A percentile compares a stretch with the other conserved stretches of the same genome.
phyloP scores from a whole-genome alignment of 2,329 filamentous ascomycete genomes.

The Bretziella fagacearum region DNA sequence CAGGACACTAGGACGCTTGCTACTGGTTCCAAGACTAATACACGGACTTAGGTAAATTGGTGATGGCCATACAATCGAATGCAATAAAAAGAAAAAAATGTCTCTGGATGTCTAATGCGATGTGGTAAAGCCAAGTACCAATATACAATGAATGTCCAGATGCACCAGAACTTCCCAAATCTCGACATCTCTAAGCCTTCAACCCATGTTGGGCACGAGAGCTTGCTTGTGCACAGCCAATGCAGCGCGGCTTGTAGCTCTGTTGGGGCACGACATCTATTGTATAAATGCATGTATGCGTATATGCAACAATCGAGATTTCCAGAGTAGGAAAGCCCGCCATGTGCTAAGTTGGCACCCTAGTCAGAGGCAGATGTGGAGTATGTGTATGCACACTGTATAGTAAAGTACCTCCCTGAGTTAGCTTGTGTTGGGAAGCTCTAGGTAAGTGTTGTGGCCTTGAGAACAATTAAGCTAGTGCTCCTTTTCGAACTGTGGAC shows the following conservation, averaged over 20 bases:
- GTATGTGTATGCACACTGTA: not conserved
- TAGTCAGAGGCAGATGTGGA: not conserved
- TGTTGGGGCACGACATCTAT: not conserved
- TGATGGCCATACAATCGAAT: too few species aligned
- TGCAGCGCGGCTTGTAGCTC: not conserved
- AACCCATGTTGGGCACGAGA: slow-evolving; percentile 1
- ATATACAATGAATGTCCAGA: too few species aligned
- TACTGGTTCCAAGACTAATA: too few species aligned
- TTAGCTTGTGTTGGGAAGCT: not conserved
- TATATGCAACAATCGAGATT: not conserved
- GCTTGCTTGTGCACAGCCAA: not conserved
- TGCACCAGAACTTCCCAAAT: too few species aligned
- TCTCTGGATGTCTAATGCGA: too few species aligned
- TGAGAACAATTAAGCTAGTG: slow-evolving; percentile 1
- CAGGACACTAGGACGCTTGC: not conserved
- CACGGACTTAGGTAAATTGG: too few species aligned
- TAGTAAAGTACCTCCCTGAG: slow-evolving; percentile 9
- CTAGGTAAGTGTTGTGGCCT: not conserved
- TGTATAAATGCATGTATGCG: not conserved
- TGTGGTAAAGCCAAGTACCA: too few species aligned
- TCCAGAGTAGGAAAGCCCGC: not conserved
- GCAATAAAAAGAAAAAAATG: too few species aligned
- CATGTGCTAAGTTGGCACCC: not conserved
- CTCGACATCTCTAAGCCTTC: not conserved
- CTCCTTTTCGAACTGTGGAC: not conserved